Base-by-base conservation (phyloP, 768 basidiomycete species). In the Pleurotus eryngii region DNA sequence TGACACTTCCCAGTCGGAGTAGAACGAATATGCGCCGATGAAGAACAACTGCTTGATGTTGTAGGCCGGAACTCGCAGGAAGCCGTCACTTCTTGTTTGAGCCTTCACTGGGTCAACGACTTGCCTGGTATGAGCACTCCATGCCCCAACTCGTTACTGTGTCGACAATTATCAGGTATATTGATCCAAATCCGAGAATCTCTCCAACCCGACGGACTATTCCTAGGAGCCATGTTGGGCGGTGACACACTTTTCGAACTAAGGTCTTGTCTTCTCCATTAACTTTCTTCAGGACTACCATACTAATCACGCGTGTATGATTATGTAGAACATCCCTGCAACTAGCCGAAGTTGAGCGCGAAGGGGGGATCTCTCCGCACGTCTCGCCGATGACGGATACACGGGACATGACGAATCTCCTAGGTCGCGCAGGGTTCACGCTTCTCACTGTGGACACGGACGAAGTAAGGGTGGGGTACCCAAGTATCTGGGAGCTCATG, bases 341-440 rank as follows among this genome's bases (percentile, higher is more conserved):
- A 65, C 80, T 99, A 0, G 96, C 97, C 6, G 92, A 98, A 74
- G 76, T 87, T 18, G 96, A 99, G 65, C 84, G 95, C 7, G 89
- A 96, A 70, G 97, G 97, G 5, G 97, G 97, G 0, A 89, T 99
- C 55, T 95, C 95, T n/a, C 95, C 95, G 5, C 90, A 93, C 57
- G 73, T 99, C 37, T 98, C 96, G 0, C 97, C 97, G 1, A 98
- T 99, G 97, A 95, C 95, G 97, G 96, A 97, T 66, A 93, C 92
- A 1, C 85, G 90, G 58, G 95, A 97, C 66, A 83, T 98, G 55
- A 95, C 97, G 5, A 95, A 93, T 60, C 85, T 99, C 27, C 82
- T 99, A 38, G 84, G 87, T 37, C 85, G 95, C 55, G 96, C 97
- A 0, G 96, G 96, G 11, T 97, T 98, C 70, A 91, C 89, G 0